Conservation (phyloP, 2,329 filamentous ascomycete genomes). For the Colletotrichum destructivum region DNA sequence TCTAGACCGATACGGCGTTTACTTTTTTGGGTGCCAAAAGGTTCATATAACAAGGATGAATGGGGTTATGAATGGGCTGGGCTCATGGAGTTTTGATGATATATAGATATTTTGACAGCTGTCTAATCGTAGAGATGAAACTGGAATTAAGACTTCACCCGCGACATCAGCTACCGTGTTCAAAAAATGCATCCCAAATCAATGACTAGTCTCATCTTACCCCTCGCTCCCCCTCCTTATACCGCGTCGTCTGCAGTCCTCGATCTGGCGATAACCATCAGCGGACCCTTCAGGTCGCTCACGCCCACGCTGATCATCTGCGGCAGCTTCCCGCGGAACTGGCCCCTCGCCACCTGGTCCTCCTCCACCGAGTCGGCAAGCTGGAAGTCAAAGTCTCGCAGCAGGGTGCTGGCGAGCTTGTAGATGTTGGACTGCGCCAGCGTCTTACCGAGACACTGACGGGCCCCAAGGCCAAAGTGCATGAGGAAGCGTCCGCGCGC, state of each 20-base stretch:
- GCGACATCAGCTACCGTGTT: neutral
- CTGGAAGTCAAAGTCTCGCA: conserved; percentile 19
- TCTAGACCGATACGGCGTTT: conserved; percentile 12
- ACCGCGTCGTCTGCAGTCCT: neutral
- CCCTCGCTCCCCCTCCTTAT: too few relatives aligned
- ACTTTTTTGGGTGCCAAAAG: neutral
- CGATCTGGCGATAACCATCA: conserved; percentile 6
- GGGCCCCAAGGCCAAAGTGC: conserved; percentile 32
- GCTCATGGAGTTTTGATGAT: neutral
- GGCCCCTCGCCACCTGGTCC: neutral
- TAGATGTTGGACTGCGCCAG: conserved; percentile 33
- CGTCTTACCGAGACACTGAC: conserved; percentile 32
- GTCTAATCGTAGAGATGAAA: too few relatives aligned
- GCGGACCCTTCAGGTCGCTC: conserved; percentile 15
- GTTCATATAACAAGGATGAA: neutral
- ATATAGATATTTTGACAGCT: neutral
- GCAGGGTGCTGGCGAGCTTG: conserved; percentile 22
- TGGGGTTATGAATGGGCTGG: neutral
- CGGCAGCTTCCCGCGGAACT: neutral
- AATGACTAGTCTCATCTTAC: too few relatives aligned
- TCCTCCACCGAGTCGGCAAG: conserved; percentile 14
- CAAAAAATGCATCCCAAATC: neutral
- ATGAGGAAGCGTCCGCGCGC: conserved; percentile 21
- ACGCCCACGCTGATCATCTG: conserved; percentile 21
- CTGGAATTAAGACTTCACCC: too few relatives aligned